Conservation (phyloP, 345 rosid species). For the Nephelium lappaceum region DNA sequence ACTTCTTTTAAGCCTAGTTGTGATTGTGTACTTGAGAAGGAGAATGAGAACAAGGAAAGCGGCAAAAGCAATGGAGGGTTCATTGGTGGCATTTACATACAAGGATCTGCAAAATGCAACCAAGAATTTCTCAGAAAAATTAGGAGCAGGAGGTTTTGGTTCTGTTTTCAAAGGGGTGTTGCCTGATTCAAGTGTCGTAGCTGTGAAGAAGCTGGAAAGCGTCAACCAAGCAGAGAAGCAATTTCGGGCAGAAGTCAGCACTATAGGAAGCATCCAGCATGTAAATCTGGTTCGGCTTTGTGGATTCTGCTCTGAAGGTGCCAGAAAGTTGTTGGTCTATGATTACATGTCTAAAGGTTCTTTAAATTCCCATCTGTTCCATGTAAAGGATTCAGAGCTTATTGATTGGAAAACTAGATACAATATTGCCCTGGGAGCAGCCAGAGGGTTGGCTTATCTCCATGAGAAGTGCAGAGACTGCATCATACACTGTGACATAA, state of each 20-base stretch:
- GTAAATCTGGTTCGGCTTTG: conserved; percentile 78
- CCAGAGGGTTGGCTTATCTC: conserved; percentile 73
- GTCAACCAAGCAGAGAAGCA: conserved; percentile 86
- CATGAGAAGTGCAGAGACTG: conserved; percentile 17
- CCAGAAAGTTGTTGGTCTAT: conserved; percentile 26
- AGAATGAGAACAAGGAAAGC: conserved; percentile 30
- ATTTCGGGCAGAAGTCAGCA: conserved; percentile 72
- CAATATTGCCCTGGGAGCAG: conserved; percentile 68
- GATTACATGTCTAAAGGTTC: conserved; percentile 28
- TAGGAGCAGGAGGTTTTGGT: conserved; percentile 91
- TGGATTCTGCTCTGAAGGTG: conserved; percentile 78
- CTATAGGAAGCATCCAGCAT: conserved; percentile 78
- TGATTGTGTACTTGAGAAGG: conserved; percentile 34
- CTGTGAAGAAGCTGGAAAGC: conserved; percentile 84
- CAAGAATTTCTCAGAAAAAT: conserved; percentile 69
- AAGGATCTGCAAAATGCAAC: conserved; percentile 68
- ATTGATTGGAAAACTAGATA: conserved; percentile 67
- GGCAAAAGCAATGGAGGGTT: conserved; percentile 54
- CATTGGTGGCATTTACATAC: conserved; percentile 64
- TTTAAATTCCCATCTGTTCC: conserved; percentile 12
- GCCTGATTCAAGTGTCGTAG: conserved; percentile 60
- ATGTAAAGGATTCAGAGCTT: background rate
- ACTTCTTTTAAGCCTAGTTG: conserved; percentile 32
- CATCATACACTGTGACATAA: conserved; percentile 56
- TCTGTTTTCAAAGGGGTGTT: conserved; percentile 78